Evolutionary conservation across 257 asterid species (phyloP), one percentile per base, ranked within the genome.

Genomic region (Primulina tabacum): DNA sequence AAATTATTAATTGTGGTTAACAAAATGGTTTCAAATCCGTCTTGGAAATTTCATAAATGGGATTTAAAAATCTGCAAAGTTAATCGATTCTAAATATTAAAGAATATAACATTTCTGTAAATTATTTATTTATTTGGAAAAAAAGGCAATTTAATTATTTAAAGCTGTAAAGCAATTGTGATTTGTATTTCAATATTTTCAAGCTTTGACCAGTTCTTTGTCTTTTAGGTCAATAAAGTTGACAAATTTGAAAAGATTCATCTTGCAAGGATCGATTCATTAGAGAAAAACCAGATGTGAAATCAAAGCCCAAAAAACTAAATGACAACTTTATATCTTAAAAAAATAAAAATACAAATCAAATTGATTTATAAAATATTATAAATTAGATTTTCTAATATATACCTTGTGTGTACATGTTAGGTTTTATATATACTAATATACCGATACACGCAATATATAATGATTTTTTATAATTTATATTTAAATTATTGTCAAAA

Each of bases 1-100:
- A 81, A 85, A 86, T 83, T 77, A 92, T 88, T 77, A 88, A 92
- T 82, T 86, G 75, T 77, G 92, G 88, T 92, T 88, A 82, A 88
- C 87, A 83, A 89, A 82, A 80, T 77, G 92, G 88, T 84, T 87
- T 90, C 82, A 85, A 83, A 88, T 87, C 97, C 96, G 90, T 77
- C 89, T 88, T 84, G 92, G 85, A 86, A 86, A 83, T 80, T 86
- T 79, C 87, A 82, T 80, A 89, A 82, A 71, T 71, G 61, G 71
- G 73, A 68, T 72, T 82, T 81, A 53, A 72, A 77, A 82, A 75
- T 80, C 50, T 73, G 72, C 64, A 66, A 89, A 86, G 90, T 72
- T 81, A 76, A 74, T 76, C 73, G 79, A 70, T 70, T 73, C 67
- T 70, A 76, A 82, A 78, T 71, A 76, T 61, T 76, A 79, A 72